Percentiles rank a stretch among this genome's conserved stretches.
Conservation (phyloP, 768 basidiomycete species). For the Leccinellum albellum region DNA sequence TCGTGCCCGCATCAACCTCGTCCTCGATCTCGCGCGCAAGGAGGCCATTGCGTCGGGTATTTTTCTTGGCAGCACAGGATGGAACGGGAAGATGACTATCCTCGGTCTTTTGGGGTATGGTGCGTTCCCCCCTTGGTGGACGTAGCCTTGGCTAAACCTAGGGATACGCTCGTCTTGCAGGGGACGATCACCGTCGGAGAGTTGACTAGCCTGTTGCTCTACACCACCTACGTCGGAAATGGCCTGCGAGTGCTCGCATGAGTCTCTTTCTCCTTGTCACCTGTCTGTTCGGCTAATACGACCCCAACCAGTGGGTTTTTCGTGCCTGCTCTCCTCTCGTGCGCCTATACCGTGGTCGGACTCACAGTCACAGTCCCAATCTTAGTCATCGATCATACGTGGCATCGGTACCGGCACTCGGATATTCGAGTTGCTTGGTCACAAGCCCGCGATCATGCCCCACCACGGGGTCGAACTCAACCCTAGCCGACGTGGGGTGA, state of each 20-base stretch:
- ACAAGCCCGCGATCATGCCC: slow-evolving; percentile 69
- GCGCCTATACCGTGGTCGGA: neutral
- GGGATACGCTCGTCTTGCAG: slow-evolving; percentile 69
- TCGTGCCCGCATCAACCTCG: slow-evolving; percentile 54
- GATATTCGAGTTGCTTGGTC: slow-evolving; percentile 91
- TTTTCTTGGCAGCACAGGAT: slow-evolving; percentile 88
- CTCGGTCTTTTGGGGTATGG: slow-evolving; percentile 90
- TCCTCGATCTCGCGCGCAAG: slow-evolving; percentile 73
- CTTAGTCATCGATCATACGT: slow-evolving; percentile 89
- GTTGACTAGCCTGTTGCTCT: slow-evolving; percentile 82
- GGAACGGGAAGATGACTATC: slow-evolving; percentile 91
- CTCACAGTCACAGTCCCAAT: neutral
- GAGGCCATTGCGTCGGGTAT: slow-evolving; percentile 90
- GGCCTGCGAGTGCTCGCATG: slow-evolving; percentile 79
- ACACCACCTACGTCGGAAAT: slow-evolving; percentile 85
- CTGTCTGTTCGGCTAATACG: neutral
- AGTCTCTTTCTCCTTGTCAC: slow-evolving; percentile 21
- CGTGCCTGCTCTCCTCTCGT: slow-evolving; percentile 24
- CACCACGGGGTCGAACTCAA: slow-evolving; percentile 56
- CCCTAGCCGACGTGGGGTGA: slow-evolving; percentile 55
- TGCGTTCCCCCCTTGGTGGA: slow-evolving; percentile 29
- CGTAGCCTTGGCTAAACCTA: neutral
- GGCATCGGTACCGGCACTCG: slow-evolving; percentile 90
- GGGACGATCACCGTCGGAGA: slow-evolving; percentile 91
- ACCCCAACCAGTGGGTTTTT: slow-evolving; percentile 33